Percentiles rank a stretch among this genome's conserved stretches.
These are phyloP conservation scores for Globisporangium carolinianum DNA, from an alignment of 352 stramenopile genomes.

Conservation along the genomic window DNA sequence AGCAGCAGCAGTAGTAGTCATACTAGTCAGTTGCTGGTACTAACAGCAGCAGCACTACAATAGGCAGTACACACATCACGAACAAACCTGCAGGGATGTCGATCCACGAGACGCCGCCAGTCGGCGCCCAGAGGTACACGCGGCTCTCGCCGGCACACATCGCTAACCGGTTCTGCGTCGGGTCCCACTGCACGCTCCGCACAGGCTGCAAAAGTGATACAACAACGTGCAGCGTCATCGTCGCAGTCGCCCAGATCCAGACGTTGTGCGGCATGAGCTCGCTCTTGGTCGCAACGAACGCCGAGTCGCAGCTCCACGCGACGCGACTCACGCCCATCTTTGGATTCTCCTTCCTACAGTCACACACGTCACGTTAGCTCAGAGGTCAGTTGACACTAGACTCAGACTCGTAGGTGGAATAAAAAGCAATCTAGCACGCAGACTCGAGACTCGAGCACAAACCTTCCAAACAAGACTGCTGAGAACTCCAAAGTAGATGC, in stretches of 20 bases:
- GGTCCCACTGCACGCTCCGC: slow-evolving; percentile 61
- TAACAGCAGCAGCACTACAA: too few species aligned
- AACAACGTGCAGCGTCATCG: slow-evolving; percentile 55
- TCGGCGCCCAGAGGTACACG: slow-evolving; percentile 59
- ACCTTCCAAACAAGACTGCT: too few species aligned
- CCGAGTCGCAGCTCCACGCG: slow-evolving; percentile 60
- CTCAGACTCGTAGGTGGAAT: too few species aligned
- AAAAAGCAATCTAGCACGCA: too few species aligned
- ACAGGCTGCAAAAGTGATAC: slow-evolving; percentile 61
- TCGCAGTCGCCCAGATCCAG: slow-evolving; percentile 79
- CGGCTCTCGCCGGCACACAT: slow-evolving; percentile 54
- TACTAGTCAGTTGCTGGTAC: neutral
- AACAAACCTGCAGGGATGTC: slow-evolving; percentile 40
- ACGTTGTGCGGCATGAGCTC: slow-evolving; percentile 82
- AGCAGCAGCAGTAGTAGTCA: neutral
- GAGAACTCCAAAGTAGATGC: too few species aligned
- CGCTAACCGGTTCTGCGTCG: slow-evolving; percentile 33
- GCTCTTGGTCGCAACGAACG: slow-evolving; percentile 69
- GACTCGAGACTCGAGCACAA: too few species aligned
- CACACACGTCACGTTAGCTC: too few species aligned
- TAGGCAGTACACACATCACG: too few species aligned
- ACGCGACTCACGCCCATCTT: slow-evolving; percentile 65
- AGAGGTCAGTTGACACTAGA: too few species aligned
- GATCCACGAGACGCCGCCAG: slow-evolving; percentile 60
- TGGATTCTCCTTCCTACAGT: slow-evolving; percentile 52